Base-by-base conservation (phyloP, 371 early-diverging fungal genomes). In the Basidiobolus meristosporus region DNA sequence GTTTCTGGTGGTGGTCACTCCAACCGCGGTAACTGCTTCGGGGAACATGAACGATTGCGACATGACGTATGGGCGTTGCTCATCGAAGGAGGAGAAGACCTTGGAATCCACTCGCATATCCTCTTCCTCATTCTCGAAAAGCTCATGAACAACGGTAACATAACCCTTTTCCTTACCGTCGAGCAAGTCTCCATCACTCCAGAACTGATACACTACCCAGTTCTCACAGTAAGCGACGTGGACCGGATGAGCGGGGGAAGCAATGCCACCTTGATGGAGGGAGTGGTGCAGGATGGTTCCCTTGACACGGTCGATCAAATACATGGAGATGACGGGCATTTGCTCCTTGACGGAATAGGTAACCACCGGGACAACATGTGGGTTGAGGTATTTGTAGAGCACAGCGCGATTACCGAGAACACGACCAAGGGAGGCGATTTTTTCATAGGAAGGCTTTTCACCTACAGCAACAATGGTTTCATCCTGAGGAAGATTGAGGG, bases 371-470 rank as follows among this genome's bases (percentile, higher is more conserved):
- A 86, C 54, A 39, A 82, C 48, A 56, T 95, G 80, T 31, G 92
- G 91, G 57, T 90, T 93, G 45, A 92, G 68, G 56, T 92, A 95
- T 59, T 96, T 96, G 79, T 87, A 96, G 18, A 83, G 65, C 10
- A 96, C 95, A 26, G 79, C 73, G 17, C 97, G 84, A 55, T 91
- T 77, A 40, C 90, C 92, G 7, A 91, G 71, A 3, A 90, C 90
- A 9, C 87, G 77, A 4, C 97, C 97, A 15, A 88, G 42, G 6
- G 84, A 82, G 2, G 97, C 86, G n/a, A n/a, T n/a, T n/a, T n/a
- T n/a, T n/a, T n/a, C n/a, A n/a, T n/a, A n/a, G n/a, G n/a, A n/a
- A n/a, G n/a, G n/a, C n/a, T n/a, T n/a, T n/a, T n/a, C n/a, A n/a
- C n/a, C n/a, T n/a, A n/a, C n/a, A n/a, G n/a, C n/a, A n/a, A n/a